Evolutionary conservation across 1,139 yeast species (phyloP).

Genomic region (Protomyces inouyei): DNA sequence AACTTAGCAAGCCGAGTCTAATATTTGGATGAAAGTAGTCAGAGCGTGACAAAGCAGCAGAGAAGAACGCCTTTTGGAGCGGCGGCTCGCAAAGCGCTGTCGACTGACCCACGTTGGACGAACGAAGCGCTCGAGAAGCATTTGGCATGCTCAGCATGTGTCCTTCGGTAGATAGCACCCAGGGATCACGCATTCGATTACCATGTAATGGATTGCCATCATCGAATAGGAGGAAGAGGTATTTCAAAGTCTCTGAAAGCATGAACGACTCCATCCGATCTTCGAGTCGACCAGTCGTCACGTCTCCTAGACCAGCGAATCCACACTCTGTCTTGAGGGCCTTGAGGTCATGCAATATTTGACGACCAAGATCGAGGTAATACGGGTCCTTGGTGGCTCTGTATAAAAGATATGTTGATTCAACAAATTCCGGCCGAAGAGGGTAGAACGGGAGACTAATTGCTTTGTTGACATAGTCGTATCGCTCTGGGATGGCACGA

Average conservation of each 20-base stretch:
- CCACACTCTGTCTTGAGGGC: conserved; percentile 41
- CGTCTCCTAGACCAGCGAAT: conserved; percentile 57
- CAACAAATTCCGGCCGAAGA: conserved; percentile 82
- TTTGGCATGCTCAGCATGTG: conserved; percentile 51
- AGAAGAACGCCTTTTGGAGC: neutral
- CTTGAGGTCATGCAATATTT: conserved; percentile 54
- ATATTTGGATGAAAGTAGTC: neutral
- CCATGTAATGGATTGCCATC: conserved; percentile 49
- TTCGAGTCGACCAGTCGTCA: conserved; percentile 58
- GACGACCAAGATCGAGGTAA: conserved; percentile 68
- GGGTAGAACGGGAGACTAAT: conserved; percentile 69
- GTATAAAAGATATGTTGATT: conserved; percentile 77
- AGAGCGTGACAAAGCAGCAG: conserved; percentile 9
- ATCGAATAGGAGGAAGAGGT: conserved; percentile 75
- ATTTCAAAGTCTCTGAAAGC: conserved; percentile 81
- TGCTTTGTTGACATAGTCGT: conserved; percentile 49
- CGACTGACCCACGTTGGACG: neutral
- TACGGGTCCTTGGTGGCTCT: conserved; percentile 84
- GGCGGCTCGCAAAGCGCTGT: neutral
- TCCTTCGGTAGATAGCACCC: conserved; percentile 86
- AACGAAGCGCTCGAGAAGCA: neutral
- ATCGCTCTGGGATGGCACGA: conserved; percentile 82
- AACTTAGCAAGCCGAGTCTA: neutral
- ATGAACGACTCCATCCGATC: conserved; percentile 91
- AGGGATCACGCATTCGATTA: conserved; percentile 52